Conservation (phyloP, 495 filamentous ascomycete genomes). For the Penicillium canariense region DNA sequence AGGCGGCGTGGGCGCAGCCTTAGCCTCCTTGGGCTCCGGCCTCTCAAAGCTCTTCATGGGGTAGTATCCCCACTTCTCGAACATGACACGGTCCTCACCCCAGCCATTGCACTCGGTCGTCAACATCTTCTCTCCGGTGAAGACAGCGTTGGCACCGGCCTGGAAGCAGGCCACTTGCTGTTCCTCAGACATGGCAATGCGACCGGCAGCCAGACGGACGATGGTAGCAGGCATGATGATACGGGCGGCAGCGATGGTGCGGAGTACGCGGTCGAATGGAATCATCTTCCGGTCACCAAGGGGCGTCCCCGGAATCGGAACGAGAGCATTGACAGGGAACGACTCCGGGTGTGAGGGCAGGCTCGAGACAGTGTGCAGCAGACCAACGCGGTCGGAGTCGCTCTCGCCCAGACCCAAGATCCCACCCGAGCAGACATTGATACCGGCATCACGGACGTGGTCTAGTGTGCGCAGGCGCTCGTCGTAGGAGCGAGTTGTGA, state of each 20-base stretch:
- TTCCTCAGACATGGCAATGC: constrained; percentile 74
- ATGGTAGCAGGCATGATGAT: constrained; percentile 77
- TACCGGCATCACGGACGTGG: constrained; percentile 75
- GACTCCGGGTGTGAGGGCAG: constrained; percentile 76
- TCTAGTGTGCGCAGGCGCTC: constrained; percentile 72
- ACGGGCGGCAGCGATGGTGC: constrained; percentile 76
- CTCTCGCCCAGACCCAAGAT: constrained; percentile 79
- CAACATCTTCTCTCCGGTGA: constrained; percentile 90
- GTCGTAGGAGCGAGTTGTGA: constrained; percentile 79
- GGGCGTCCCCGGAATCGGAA: constrained; percentile 82
- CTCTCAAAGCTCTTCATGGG: constrained; percentile 62
- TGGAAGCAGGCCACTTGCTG: constrained; percentile 81
- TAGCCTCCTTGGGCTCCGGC: constrained; percentile 9
- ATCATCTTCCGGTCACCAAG: constrained; percentile 68
- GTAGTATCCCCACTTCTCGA: constrained; percentile 71
- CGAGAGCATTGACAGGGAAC: constrained; percentile 82
- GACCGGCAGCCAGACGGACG: constrained; percentile 75
- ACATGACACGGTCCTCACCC: constrained; percentile 80
- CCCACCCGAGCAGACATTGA: constrained; percentile 82
- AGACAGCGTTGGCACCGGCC: constrained; percentile 84
- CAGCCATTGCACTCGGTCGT: constrained; percentile 85
- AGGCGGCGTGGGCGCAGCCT: constrained; percentile 10
- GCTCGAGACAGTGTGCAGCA: constrained; percentile 73
- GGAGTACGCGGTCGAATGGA: constrained; percentile 66
- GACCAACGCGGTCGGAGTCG: constrained; percentile 68